A percentile compares a stretch with the other conserved stretches of the same genome.
phyloP scores from a whole-genome alignment of 2,329 filamentous ascomycete genomes.

The Penicillium sp. region DNA sequence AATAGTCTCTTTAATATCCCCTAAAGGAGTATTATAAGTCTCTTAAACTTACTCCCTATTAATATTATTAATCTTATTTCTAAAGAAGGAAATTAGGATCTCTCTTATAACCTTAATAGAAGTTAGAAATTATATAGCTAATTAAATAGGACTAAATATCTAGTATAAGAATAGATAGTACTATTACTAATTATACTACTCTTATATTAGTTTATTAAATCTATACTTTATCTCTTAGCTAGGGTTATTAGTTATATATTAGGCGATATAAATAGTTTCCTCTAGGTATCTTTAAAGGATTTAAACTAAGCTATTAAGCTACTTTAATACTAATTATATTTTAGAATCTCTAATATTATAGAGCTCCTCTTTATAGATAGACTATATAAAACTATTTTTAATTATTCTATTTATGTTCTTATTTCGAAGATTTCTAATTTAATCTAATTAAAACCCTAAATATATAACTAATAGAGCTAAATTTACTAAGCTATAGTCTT shows the following conservation, averaged over 20 bases:
- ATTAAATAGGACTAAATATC: too few relatives aligned
- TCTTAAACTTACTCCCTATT: too few relatives aligned
- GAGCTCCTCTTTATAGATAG: background rate
- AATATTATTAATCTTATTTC: too few relatives aligned
- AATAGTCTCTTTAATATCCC: too few relatives aligned
- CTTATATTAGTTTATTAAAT: too few relatives aligned
- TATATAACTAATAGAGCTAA: background rate
- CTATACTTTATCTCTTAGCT: background rate
- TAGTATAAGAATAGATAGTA: too few relatives aligned
- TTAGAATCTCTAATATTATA: background rate
- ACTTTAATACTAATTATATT: background rate
- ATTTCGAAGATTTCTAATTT: background rate
- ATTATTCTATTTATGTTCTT: background rate
- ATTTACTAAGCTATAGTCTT: background rate
- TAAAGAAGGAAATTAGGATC: too few relatives aligned
- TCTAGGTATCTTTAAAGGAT: background rate
- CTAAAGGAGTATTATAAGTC: too few relatives aligned
- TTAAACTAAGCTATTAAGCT: background rate
- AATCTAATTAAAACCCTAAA: background rate
- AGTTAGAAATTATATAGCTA: too few relatives aligned
- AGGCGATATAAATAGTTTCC: too few relatives aligned
- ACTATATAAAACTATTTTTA: background rate
- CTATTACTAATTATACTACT: too few relatives aligned
- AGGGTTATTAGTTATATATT: background rate
- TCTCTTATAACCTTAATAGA: too few relatives aligned